Base-by-base conservation (phyloP, 2,329 filamentous ascomycete genomes). In the Talaromyces sp. region DNA sequence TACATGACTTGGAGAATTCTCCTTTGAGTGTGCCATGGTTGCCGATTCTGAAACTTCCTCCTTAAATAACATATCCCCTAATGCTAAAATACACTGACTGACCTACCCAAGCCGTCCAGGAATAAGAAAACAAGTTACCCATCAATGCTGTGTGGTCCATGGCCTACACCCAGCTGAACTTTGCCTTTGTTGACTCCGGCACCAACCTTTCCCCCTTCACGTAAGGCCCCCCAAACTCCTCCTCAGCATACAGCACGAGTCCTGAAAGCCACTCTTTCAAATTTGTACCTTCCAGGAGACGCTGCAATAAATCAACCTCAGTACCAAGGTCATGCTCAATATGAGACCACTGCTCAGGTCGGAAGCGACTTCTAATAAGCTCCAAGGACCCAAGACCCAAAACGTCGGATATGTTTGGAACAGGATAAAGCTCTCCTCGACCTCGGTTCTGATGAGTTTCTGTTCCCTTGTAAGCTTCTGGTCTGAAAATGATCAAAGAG, bases 301-400 rank as follows among this genome's bases (percentile, higher is more conserved):
- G 82, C 61, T 82, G 79, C 45, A 97, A 81, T 11, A 85, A 74
- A 67, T 85, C 83, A 72, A 94, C 90, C 77, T 97, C 93, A 65
- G 84, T 83, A 65, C 86, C 82, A 80, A 95, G 90, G 65, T 92
- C 91, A 29, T 88, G 85, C 31, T 89, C 79, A 66, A 96, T 84
- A 65, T 88, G 88, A 65, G 87, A 83, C 66, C 88, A 85, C 71
- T 91, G 85, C 51, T 86, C 84, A 49, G 88, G 85, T 66, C 89
- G 86, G 72, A 88, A 83, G 51, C 74, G 73, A n/a, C 72, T 74
- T 19, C 72, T 81, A 77, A 73, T 80, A 77, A 78, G 88, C 83
- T 65, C 67, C 65, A 77, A 71, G 19, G 72, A 70, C 58, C 73
- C 69, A 27, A 67, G 70, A 69, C 75, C 68, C 38, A 75, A 34